Conservation (phyloP, 805 yeast genomes). For the Ogataea ramenticola region DNA sequence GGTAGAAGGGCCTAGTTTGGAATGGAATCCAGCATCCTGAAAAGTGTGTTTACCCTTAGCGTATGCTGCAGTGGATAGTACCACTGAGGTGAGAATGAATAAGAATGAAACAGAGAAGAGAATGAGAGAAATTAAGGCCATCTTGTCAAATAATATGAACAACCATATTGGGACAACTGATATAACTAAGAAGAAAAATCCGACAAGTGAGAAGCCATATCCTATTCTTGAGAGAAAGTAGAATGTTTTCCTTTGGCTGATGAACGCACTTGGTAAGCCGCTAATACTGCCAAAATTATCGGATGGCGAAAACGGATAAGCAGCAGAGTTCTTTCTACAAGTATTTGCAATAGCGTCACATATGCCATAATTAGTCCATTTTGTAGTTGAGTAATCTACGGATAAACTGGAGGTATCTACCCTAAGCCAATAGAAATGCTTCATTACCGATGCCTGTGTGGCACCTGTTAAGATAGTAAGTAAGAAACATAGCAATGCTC, state of each 20-base stretch:
- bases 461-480: slow-evolving; percentile 65
- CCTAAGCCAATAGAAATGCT: slow-evolving; percentile 70
- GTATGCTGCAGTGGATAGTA: slow-evolving; percentile 47
- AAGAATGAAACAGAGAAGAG: slow-evolving; percentile 29
- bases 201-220: slow-evolving; percentile 56
- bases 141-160: slow-evolving; percentile 2
- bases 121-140: slow-evolving; percentile 4
- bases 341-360: slow-evolving; percentile 20
- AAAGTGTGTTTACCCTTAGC: slow-evolving; percentile 46
- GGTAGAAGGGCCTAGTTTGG: slow-evolving; percentile 40
- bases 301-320: slow-evolving; percentile 78
- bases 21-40: slow-evolving; percentile 30
- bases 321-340: slow-evolving; percentile 57
- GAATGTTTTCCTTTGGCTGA: slow-evolving; percentile 40
- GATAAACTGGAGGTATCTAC: slow-evolving; percentile 60
- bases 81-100: slow-evolving; percentile 38
- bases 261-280: slow-evolving; percentile 50
- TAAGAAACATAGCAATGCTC: slow-evolving; percentile 47
- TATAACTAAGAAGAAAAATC: slow-evolving; percentile 44
- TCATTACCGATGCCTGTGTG: slow-evolving; percentile 38
- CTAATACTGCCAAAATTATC: slow-evolving; percentile 54
- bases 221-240: slow-evolving; percentile 65
- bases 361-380: slow-evolving; percentile 81
- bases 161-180: slow-evolving; percentile 34
- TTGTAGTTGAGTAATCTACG: slow-evolving; percentile 38